Base-by-base conservation (phyloP, 2,329 filamentous ascomycete genomes). In the Sphaerostilbella broomeana region DNA sequence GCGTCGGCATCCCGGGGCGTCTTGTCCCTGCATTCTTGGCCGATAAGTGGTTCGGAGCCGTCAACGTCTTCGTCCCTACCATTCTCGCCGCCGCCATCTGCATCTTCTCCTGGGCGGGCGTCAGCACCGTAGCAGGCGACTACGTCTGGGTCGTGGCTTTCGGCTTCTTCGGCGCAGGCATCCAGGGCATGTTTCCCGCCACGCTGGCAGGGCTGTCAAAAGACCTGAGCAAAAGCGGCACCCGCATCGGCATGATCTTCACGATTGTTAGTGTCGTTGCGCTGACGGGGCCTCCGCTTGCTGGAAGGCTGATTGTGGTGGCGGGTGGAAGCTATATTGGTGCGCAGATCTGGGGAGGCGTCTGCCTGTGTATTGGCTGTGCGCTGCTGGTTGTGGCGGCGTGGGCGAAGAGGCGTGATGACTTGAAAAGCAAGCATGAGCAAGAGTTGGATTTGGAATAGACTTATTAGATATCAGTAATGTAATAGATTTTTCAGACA, bases 151-250 rank as follows among this genome's bases (percentile, higher is more conserved):
- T 74, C 0, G 62, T 69, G 0, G 66, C 81, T 40, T 84, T 82
- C 51, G 84, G 84, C 2, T 65, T 84, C 33, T 71, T 71, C 2
- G 76, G 71, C 0, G 79, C 78, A 0, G 77, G 69, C 0, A 73
- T 85, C 32, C 81, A 85, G 58, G 71, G 72, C 6, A 54, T 86
- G 9, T 84, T 85, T 49, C 81, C 82, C 0, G 77, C 79, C 0
- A 56, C 58, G 5, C 46, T 56, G 10, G 58, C 56, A 1, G 50
- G 71, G 18, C 55, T 80, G 39, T 75, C 69, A 4, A 64, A 63
- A 4, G 74, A 79, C 47, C 52, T 73, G 44, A 59, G 64, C 10
- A 76, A 75, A 53, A 62, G 67, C 4, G 76, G 76, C 0, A 70
- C 72, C 2, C 60, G 74, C 6, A 75, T 79, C 45, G 76, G 76